Percentiles rank a stretch among this genome's conserved stretches.
Evolutionary conservation across 805 yeast genomes (phyloP).

Genomic region (Metschnikowia koreensis): DNA sequence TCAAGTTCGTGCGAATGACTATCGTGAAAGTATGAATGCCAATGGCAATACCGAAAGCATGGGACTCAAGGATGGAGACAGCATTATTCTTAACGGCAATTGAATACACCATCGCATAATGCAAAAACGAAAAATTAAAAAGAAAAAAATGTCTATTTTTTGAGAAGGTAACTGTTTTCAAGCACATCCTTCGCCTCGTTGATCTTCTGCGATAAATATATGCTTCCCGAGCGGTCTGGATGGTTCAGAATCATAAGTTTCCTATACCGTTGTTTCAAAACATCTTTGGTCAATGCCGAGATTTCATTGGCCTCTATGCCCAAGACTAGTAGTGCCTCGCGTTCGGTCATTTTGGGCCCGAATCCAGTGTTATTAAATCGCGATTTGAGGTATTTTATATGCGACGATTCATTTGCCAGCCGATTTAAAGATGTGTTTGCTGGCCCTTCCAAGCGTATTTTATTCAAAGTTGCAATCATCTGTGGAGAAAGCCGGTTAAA

Average conservation of each 20-base stretch:
- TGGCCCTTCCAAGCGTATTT: slow-evolving; percentile 14
- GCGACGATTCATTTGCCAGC: slow-evolving; percentile 15
- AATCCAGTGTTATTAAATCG: slow-evolving; percentile 30
- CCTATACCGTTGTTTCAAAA: slow-evolving; percentile 35
- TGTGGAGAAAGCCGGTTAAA: slow-evolving; percentile 18
- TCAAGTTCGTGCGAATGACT: no score
- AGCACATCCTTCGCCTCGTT: slow-evolving; percentile 44
- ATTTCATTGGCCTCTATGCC: slow-evolving; percentile 44
- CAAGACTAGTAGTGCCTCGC: slow-evolving; percentile 39
- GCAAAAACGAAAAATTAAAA: neutral
- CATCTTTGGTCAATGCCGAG: slow-evolving; percentile 22
- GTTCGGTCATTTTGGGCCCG: slow-evolving; percentile 39
- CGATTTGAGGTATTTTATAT: slow-evolving; percentile 18
- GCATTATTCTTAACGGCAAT: neutral
- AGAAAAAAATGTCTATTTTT: slow-evolving; percentile 6
- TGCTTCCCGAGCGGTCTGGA: slow-evolving; percentile 43
- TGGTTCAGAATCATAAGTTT: slow-evolving; percentile 41
- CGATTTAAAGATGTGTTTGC: slow-evolving; percentile 10
- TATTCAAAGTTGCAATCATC: slow-evolving; percentile 22
- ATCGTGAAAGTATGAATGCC: neutral
- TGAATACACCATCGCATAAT: no score
- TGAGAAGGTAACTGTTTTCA: slow-evolving; percentile 38
- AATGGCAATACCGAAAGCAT: neutral
- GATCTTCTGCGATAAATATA: slow-evolving; percentile 39
- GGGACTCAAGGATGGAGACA: neutral